Evolutionary conservation across 73 alveolate genomes (phyloP).

Genomic region (Breviolum minutum): DNA sequence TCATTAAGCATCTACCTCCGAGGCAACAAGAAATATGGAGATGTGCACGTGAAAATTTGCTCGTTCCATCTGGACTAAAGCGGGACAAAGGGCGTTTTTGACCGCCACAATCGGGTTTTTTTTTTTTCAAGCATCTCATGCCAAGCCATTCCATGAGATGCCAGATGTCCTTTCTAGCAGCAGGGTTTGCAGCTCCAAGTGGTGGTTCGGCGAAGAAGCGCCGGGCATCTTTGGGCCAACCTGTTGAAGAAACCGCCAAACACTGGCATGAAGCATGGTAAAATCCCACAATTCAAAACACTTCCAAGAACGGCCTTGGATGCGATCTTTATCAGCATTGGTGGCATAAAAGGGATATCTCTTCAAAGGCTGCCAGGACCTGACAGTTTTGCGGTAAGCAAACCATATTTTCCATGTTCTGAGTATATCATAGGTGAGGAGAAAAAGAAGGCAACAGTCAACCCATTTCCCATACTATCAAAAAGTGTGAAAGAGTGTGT

Average conservation of each 20-base stretch:
- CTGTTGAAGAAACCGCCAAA: neutral
- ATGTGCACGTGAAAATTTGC: too few species aligned
- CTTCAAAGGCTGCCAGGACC: constrained; percentile 57
- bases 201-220: constrained; percentile 7
- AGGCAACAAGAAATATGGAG: too few species aligned
- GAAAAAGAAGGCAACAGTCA: too few species aligned
- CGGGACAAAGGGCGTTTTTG: too few species aligned
- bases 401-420: too few species aligned
- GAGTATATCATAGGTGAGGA: too few species aligned
- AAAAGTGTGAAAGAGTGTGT: too few species aligned
- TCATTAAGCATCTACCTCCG: too few species aligned
- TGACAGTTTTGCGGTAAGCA: neutral
- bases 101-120: neutral
- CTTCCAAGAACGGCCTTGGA: constrained; percentile 6
- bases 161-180: neutral
- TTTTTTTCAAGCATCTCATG: neutral
- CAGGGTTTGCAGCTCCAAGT: neutral
- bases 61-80: too few species aligned
- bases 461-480: too few species aligned
- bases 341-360: neutral
- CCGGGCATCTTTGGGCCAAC: constrained; percentile 38
- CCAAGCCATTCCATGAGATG: neutral
- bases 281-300: neutral
- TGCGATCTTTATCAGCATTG: neutral
- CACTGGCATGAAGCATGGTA: neutral